phyloP scores from a whole-genome alignment of 2,329 filamentous ascomycete genomes.

The Apiospora hydei region DNA sequence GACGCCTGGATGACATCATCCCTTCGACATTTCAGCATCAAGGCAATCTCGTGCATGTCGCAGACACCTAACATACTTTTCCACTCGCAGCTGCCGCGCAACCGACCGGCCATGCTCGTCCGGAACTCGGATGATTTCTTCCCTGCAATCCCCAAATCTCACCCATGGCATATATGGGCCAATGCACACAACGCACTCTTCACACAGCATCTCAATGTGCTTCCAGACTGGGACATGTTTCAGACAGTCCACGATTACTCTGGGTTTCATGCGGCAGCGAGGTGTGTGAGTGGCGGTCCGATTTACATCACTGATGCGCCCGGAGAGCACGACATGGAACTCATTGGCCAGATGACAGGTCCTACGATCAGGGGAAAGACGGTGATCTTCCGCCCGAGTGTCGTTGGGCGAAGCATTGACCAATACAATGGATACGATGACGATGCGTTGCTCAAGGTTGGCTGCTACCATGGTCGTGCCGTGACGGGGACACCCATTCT shows the following conservation, averaged over 20 bases:
- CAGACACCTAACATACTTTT: conserved; percentile 87
- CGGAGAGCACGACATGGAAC: conserved; percentile 75
- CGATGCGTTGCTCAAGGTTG: conserved; percentile 75
- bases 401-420: conserved; percentile 74
- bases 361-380: conserved; percentile 75
- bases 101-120: conserved; percentile 74
- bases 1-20: conserved; percentile 85
- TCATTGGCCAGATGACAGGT: conserved; percentile 85
- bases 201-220: conserved; percentile 81
- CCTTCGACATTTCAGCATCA: conserved; percentile 78
- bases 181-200: conserved; percentile 91
- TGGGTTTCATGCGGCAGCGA: conserved; percentile 86
- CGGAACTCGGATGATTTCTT: conserved; percentile 95
- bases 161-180: conserved; percentile 94
- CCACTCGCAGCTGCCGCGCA: conserved; percentile 80
- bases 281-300: conserved; percentile 89
- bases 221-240: conserved; percentile 85
- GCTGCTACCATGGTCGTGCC: conserved; percentile 74
- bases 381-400: conserved; percentile 80
- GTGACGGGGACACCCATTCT: conserved; percentile 78
- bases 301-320: conserved; percentile 94
- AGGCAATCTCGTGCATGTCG: conserved; percentile 93
- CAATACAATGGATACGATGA: conserved; percentile 81
- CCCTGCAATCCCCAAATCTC: conserved; percentile 78
- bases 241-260: conserved; percentile 73